phyloP scores from a whole-genome alignment of 495 filamentous ascomycete genomes.

The Paragyromitra xinjiangensis region DNA sequence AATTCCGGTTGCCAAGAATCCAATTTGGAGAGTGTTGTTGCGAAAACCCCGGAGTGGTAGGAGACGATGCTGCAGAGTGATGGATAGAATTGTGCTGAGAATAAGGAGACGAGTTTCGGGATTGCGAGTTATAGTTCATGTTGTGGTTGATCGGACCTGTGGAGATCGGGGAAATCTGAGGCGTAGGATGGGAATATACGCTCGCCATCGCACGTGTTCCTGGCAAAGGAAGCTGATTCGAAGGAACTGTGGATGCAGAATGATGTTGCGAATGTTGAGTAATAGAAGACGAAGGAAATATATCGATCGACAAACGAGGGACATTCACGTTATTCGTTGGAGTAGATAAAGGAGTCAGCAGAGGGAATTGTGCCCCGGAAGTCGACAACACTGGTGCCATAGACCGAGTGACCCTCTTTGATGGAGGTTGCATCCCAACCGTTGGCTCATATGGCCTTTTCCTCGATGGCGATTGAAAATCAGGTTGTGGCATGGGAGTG shows the following conservation, averaged over 20 bases:
- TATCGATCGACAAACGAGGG: constrained; percentile 49
- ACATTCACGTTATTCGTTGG: constrained; percentile 38
- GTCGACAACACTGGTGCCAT: constrained; percentile 52
- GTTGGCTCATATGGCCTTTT: constrained; percentile 54
- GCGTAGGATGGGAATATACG: constrained; percentile 65
- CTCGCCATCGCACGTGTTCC: constrained; percentile 68
- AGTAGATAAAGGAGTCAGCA: constrained; percentile 40
- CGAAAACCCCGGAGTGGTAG: constrained; percentile 52
- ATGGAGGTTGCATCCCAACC: constrained; percentile 56
- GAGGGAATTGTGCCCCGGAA: constrained; percentile 54
- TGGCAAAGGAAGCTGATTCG: constrained; percentile 63
- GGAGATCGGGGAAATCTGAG: constrained; percentile 63
- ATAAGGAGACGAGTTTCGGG: constrained; percentile 62
- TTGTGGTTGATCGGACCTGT: constrained; percentile 43
- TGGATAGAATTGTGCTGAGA: constrained; percentile 67
- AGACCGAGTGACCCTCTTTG: constrained; percentile 56
- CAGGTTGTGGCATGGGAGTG: constrained; percentile 54
- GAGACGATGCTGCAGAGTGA: constrained; percentile 63
- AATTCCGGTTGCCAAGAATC: constrained; percentile 66
- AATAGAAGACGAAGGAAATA: constrained; percentile 34
- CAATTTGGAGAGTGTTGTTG: constrained; percentile 65
- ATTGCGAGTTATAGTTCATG: constrained; percentile 57
- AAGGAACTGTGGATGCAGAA: constrained; percentile 56
- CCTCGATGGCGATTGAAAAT: constrained; percentile 53
- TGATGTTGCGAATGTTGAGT: constrained; percentile 60